A percentile compares a stretch with the other conserved stretches of the same genome.
phyloP scores from a whole-genome alignment of 2,329 filamentous ascomycete species.

The Trichocomaceae sp. region DNA sequence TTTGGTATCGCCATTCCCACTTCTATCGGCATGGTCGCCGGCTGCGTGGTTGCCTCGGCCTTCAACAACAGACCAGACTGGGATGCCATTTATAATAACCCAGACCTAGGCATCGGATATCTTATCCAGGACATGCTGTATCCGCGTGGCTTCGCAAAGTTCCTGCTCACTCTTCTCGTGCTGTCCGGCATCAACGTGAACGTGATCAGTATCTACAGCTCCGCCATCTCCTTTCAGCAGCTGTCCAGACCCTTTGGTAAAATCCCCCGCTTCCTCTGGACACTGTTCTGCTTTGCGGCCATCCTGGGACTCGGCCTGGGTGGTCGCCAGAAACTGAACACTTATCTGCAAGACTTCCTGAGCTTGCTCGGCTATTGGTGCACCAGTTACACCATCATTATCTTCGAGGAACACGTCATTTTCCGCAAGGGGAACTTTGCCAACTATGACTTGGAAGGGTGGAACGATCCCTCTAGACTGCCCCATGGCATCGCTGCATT shows the following conservation, averaged over 20 bases:
- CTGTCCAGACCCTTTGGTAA: conserved; percentile 39
- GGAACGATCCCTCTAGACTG: conserved; percentile 41
- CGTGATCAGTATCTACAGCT: conserved; percentile 39
- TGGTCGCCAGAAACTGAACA: conserved; percentile 39
- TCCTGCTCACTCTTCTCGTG: conserved; percentile 33
- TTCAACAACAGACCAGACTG: conserved; percentile 39
- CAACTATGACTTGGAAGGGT: conserved; percentile 46
- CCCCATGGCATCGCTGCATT: conserved; percentile 42
- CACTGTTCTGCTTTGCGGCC: conserved; percentile 39
- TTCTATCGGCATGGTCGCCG: conserved; percentile 44
- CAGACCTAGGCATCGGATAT: conserved; percentile 38
- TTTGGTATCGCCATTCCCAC: conserved; percentile 46
- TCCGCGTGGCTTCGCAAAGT: conserved; percentile 43
- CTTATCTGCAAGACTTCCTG: conserved; percentile 44
- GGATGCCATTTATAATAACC: conserved; percentile 31
- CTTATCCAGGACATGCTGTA: conserved; percentile 42
- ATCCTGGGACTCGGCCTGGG: conserved; percentile 42
- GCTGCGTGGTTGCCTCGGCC: conserved; percentile 39
- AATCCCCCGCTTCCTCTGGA: conserved; percentile 46
- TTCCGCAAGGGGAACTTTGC: conserved; percentile 39
- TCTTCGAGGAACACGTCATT: conserved; percentile 45
- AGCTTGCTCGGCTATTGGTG: conserved; percentile 47
- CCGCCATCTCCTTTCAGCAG: conserved; percentile 31
- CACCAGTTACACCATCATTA: conserved; percentile 44
- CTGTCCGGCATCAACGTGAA: conserved; percentile 44